A percentile compares a stretch with the other conserved stretches of the same genome.
Evolutionary conservation across 2,329 filamentous ascomycete genomes (phyloP).

Genomic region (Hymenoscyphus occultus): DNA sequence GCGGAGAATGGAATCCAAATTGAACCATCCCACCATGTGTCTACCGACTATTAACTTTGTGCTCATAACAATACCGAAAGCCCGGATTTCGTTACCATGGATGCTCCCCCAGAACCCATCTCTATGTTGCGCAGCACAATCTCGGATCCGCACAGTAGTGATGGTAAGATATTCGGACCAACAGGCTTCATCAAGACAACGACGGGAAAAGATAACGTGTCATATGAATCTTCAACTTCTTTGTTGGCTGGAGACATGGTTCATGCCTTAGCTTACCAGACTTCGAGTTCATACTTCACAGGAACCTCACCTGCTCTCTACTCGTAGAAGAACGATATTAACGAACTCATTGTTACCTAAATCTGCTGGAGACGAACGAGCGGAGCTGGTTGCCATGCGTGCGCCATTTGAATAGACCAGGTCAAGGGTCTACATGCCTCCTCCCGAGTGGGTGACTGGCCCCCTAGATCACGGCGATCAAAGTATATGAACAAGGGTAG

Average conservation of each 20-base stretch:
- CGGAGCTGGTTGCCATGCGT: not conserved
- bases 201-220: not conserved
- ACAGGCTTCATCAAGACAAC: not conserved
- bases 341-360: not conserved
- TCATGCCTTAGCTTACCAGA: not conserved
- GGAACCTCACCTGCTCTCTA: not conserved
- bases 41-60: not conserved
- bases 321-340: not conserved
- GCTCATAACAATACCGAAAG: constrained; percentile 2
- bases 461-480: not conserved
- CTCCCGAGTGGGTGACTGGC: not conserved
- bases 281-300: not conserved
- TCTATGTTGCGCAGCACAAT: not conserved
- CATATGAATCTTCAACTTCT: not conserved
- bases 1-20: not conserved
- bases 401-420: constrained; percentile 1
- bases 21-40: not conserved
- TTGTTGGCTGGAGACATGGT: not conserved
- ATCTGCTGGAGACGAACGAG: not conserved
- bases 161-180: not conserved
- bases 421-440: not conserved
- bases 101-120: not conserved
- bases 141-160: not conserved
- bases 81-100: not conserved
- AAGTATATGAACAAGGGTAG: too few relatives aligned